Evolutionary conservation across 176 grass and related monocot genomes (phyloP).

Genomic region (Avena atlantica): DNA sequence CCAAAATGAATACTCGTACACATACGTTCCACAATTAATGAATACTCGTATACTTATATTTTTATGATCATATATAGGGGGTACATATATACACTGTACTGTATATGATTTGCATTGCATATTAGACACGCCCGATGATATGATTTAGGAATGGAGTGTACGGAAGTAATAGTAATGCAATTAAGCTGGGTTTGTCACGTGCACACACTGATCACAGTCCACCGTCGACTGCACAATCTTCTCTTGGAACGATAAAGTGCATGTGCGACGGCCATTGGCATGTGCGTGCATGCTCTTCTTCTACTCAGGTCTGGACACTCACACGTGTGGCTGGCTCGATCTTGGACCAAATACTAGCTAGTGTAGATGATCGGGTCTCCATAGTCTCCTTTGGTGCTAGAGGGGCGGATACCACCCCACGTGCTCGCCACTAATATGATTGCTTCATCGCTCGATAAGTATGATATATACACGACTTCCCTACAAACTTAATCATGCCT

Average conservation of each 20-base stretch:
- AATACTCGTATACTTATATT: too few relatives aligned
- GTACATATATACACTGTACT: background rate
- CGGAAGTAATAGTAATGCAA: background rate
- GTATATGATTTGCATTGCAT: background rate
- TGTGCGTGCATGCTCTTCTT: conserved; percentile 64
- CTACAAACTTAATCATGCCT: too few relatives aligned
- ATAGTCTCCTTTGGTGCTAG: background rate
- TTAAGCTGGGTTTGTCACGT: conserved; percentile 38
- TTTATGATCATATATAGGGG: too few relatives aligned
- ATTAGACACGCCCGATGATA: conserved; percentile 3
- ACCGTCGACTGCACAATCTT: conserved; percentile 48
- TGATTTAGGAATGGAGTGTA: conserved; percentile 24
- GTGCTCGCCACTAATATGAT: conserved; percentile 24
- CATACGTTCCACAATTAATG: background rate
- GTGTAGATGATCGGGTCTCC: background rate
- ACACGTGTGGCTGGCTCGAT: conserved; percentile 50
- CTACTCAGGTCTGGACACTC: conserved; percentile 44
- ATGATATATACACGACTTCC: too few relatives aligned
- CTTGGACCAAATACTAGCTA: conserved; percentile 24
- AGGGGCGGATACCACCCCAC: conserved; percentile 2
- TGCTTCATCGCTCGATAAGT: too few relatives aligned
- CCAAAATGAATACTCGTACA: background rate
- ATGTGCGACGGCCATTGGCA: conserved; percentile 51
- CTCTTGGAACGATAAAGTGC: conserved; percentile 56
- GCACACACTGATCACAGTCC: conserved; percentile 46